phyloP scores from a whole-genome alignment of 306 rosid species.

The Parietaria judaica region DNA sequence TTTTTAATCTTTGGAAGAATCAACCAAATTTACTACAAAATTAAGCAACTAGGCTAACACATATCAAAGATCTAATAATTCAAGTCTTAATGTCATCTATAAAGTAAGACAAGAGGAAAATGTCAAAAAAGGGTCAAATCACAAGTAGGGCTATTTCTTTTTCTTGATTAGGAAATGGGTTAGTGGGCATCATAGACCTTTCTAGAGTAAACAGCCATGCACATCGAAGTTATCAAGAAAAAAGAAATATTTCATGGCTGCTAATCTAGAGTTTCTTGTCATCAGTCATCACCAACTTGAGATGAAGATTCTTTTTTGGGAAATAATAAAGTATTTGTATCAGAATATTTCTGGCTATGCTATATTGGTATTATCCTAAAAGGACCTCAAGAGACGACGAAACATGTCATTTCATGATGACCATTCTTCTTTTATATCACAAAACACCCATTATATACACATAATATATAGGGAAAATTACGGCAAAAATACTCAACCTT shows the following conservation, averaged over 20 bases:
- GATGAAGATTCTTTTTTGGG: conserved; percentile 14
- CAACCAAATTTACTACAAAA: neutral
- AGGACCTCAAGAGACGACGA: neutral
- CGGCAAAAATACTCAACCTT: too few species aligned
- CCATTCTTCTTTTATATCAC: too few species aligned
- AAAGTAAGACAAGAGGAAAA: conserved; percentile 7
- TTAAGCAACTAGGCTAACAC: conserved; percentile 7
- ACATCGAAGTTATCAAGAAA: conserved; percentile 10
- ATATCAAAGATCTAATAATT: conserved; percentile 3
- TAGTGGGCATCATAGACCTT: neutral
- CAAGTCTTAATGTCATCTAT: neutral
- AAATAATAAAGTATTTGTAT: neutral
- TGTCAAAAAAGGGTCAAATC: conserved; percentile 20
- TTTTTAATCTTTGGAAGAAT: conserved; percentile 15
- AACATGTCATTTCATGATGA: neutral
- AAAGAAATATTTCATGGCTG: conserved; percentile 1
- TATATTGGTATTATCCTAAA: neutral
- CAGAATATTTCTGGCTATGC: neutral
- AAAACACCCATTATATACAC: too few species aligned
- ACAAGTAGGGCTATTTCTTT: conserved; percentile 7
- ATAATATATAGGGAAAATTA: too few species aligned
- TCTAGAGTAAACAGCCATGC: neutral
- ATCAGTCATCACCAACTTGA: conserved; percentile 35
- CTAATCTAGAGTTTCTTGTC: conserved; percentile 27
- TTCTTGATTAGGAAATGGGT: neutral